These are phyloP conservation scores for Keithomyces neogunnii DNA, from an alignment of 2,329 filamentous ascomycete species.

Conservation along the genomic window DNA sequence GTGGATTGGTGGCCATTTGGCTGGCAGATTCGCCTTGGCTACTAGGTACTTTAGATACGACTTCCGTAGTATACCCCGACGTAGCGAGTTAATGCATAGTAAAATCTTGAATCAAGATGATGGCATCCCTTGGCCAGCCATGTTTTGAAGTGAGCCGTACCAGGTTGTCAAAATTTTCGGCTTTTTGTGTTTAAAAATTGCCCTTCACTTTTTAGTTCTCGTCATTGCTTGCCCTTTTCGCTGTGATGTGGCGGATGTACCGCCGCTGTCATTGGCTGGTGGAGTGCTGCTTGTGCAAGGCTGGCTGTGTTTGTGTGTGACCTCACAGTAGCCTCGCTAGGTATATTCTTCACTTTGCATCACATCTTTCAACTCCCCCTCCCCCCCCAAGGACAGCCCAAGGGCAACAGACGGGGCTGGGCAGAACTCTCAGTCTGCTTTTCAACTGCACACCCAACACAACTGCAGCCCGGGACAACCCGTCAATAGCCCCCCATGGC, in stretches of 20 bases:
- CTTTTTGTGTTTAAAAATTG: too few relatives aligned
- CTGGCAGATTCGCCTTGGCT: background rate
- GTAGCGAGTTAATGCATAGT: constrained; percentile 6
- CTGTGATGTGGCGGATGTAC: too few relatives aligned
- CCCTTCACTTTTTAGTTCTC: too few relatives aligned
- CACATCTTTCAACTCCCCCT: background rate
- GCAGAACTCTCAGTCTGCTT: background rate
- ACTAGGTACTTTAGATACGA: constrained; percentile 3
- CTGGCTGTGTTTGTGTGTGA: background rate
- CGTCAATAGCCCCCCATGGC: constrained; percentile 42
- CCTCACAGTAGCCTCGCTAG: background rate
- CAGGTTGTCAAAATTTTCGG: too few relatives aligned
- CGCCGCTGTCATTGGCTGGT: background rate
- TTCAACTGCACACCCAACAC: background rate
- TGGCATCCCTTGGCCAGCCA: background rate
- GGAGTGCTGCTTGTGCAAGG: background rate
- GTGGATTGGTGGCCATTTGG: background rate
- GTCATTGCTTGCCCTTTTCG: too few relatives aligned
- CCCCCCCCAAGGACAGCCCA: background rate
- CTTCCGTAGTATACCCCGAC: constrained; percentile 7
- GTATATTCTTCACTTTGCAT: background rate
- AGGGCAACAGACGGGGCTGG: background rate
- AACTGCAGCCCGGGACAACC: background rate
- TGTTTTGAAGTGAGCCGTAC: background rate
- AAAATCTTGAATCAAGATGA: background rate